phyloP scores from a whole-genome alignment of 805 yeast genomes.

The Candida multigemmis region DNA sequence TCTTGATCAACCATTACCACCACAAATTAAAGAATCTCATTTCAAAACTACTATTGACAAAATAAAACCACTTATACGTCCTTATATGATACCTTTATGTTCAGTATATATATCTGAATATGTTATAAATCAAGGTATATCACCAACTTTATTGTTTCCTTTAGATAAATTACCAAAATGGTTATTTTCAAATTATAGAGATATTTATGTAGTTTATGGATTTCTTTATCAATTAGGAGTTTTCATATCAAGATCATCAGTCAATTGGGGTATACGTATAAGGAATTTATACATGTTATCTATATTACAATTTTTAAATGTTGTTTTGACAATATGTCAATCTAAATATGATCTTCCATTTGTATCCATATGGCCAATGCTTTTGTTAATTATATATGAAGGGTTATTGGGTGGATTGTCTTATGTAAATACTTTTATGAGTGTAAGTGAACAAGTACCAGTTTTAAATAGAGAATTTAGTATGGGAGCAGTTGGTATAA shows the following conservation, averaged over 20 bases:
- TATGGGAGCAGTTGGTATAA: constrained; percentile 32
- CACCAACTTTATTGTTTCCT: constrained; percentile 82
- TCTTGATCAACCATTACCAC: neutral
- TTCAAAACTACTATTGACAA: constrained; percentile 9
- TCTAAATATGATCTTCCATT: constrained; percentile 50
- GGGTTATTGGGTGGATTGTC: constrained; percentile 87
- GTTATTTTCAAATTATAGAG: constrained; percentile 58
- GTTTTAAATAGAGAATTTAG: constrained; percentile 28
- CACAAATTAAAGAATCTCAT: constrained; percentile 6
- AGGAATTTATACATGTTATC: constrained; percentile 53
- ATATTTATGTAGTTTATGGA: constrained; percentile 86
- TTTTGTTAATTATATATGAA: constrained; percentile 69
- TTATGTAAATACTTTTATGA: constrained; percentile 80
- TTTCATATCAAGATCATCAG: constrained; percentile 81
- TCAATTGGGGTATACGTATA: constrained; percentile 51
- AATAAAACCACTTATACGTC: constrained; percentile 39
- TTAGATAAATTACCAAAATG: constrained; percentile 52
- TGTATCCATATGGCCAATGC: constrained; percentile 51
- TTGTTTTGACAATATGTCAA: constrained; percentile 51
- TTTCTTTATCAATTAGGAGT: constrained; percentile 89
- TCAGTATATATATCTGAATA: constrained; percentile 84
- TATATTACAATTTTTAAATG: constrained; percentile 56
- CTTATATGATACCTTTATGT: constrained; percentile 78
- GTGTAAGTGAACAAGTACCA: constrained; percentile 52
- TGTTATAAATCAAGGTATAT: constrained; percentile 81